phyloP scores from a whole-genome alignment of 192 early-diverging fungal genomes.

The Martensiomyces pterosporus region DNA sequence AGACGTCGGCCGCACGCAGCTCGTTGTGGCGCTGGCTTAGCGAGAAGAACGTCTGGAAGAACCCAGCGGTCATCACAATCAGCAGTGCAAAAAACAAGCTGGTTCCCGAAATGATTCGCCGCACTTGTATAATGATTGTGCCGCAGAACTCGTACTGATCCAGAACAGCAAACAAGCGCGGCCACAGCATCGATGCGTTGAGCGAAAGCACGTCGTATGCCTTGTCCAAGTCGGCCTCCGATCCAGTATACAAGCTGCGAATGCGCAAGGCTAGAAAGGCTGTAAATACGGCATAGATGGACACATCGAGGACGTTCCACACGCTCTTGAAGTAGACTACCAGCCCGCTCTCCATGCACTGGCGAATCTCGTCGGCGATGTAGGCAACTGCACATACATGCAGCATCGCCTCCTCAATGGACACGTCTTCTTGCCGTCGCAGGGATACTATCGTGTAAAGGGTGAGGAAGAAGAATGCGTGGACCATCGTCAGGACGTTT shows the following conservation, averaged over 20 bases:
- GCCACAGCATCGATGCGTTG: constrained; percentile 42
- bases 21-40: constrained; percentile 34
- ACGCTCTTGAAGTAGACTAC: constrained; percentile 35
- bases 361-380: constrained; percentile 40
- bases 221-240: constrained; percentile 26
- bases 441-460: constrained; percentile 31
- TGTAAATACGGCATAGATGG: constrained; percentile 26
- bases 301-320: constrained; percentile 33
- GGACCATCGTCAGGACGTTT: constrained; percentile 28
- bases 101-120: constrained; percentile 28
- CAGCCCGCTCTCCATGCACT: constrained; percentile 29
- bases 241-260: constrained; percentile 26
- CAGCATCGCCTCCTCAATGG: constrained; percentile 15
- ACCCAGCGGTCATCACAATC: constrained; percentile 32
- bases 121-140: constrained; percentile 39
- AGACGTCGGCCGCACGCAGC: constrained; percentile 16
- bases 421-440: constrained; percentile 10
- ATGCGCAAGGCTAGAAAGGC: constrained; percentile 29
- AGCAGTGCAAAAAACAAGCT: constrained; percentile 39
- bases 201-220: constrained; percentile 37
- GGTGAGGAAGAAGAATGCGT: constrained; percentile 32
- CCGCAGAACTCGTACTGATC: constrained; percentile 44
- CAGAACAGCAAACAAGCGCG: constrained; percentile 30
- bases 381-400: constrained; percentile 26
- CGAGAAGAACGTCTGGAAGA: constrained; percentile 40